Evolutionary conservation across 345 rosid genomes (phyloP).

Genomic region (Diplotaxis tenuifolia): DNA sequence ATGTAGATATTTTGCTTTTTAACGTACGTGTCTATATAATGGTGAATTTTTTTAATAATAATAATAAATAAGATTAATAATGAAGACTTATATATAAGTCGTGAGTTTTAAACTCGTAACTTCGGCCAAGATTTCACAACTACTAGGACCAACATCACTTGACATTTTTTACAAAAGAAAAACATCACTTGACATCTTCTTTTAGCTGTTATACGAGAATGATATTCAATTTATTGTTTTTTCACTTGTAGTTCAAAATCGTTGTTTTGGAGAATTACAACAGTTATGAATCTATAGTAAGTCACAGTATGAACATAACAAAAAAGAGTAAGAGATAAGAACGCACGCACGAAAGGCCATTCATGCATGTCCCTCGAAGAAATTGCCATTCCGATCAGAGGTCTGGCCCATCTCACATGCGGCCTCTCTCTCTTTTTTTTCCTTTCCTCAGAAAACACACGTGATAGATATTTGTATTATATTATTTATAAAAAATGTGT

Average conservation of each 20-base stretch:
- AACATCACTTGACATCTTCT: background rate
- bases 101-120: too few species aligned
- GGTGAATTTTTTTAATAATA: too few species aligned
- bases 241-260: background rate
- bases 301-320: background rate
- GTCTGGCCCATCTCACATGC: conserved; percentile 43
- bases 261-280: background rate
- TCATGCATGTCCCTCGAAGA: conserved; percentile 39
- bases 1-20: background rate
- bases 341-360: conserved; percentile 11
- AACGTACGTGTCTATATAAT: background rate
- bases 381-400: conserved; percentile 34
- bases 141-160: background rate
- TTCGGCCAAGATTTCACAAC: too few species aligned
- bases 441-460: background rate
- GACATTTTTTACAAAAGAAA: too few species aligned
- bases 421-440: background rate
- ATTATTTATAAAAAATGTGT: background rate
- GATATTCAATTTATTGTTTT: background rate
- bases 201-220: background rate
- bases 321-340: background rate
- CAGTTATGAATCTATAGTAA: background rate
- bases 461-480: background rate
- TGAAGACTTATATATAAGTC: background rate
- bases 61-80: too few species aligned